These are phyloP conservation scores for Chenopodium suecicum DNA, from an alignment of 148 eudicot species.

Conservation along the genomic window DNA sequence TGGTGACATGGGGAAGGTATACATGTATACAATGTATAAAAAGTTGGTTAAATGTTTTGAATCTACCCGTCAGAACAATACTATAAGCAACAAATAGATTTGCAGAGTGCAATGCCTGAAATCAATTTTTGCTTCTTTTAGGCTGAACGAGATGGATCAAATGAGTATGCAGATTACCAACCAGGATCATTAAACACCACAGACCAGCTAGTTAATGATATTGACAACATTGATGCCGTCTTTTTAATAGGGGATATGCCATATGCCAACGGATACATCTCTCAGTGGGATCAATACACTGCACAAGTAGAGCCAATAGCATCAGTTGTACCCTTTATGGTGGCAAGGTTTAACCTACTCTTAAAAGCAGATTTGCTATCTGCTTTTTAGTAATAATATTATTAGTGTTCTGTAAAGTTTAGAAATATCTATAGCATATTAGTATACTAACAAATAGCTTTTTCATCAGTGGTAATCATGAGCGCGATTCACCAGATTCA, in stretches of 20 bases:
- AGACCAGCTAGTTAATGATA: conserved; percentile 59
- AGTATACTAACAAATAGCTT: not conserved
- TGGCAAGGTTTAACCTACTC: conserved; percentile 49
- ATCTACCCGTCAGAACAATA: too few relatives aligned
- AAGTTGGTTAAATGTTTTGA: too few relatives aligned
- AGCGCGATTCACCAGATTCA: conserved; percentile 52
- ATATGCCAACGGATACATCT: conserved; percentile 76
- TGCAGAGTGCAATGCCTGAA: too few relatives aligned
- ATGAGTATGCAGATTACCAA: conserved; percentile 76
- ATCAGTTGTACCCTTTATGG: conserved; percentile 70
- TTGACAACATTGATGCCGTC: conserved; percentile 62
- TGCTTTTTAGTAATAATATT: too few relatives aligned
- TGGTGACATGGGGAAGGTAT: conserved; percentile 90
- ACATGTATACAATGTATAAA: too few relatives aligned
- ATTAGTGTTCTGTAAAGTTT: too few relatives aligned
- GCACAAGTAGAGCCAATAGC: conserved; percentile 76
- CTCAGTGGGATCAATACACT: conserved; percentile 91
- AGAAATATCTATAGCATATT: not conserved
- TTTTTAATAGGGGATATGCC: conserved; percentile 75
- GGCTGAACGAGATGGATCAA: conserved; percentile 71
- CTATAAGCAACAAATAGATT: too few relatives aligned
- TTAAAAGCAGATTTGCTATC: not conserved
- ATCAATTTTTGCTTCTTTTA: conserved; percentile 14
- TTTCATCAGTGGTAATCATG: conserved; percentile 61
- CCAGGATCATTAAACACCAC: conserved; percentile 80